These are phyloP conservation scores for Vitellaria paradoxa DNA, from an alignment of 179 eudicot species.

Conservation along the genomic window DNA sequence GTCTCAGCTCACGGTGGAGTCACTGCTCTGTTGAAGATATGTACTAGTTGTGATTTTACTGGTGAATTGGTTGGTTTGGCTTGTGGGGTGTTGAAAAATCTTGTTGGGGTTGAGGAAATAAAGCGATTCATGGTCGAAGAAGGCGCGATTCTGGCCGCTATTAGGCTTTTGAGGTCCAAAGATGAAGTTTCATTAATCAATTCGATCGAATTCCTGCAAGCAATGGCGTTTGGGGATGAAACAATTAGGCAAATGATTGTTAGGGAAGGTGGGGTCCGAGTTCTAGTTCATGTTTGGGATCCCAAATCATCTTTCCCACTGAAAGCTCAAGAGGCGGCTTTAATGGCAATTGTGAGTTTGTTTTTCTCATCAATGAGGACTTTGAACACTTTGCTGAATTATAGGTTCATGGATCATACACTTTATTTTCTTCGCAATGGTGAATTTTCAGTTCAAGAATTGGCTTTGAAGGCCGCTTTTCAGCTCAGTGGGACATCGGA, in stretches of 20 bases:
- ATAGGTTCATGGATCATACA: conserved; percentile 57
- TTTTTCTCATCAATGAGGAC: conserved; percentile 38
- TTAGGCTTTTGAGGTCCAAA: conserved; percentile 44
- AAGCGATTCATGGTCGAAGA: conserved; percentile 80
- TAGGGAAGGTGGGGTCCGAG: conserved; percentile 47
- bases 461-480: conserved; percentile 64
- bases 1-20: conserved; percentile 93
- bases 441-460: conserved; percentile 64
- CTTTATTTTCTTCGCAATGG: conserved; percentile 58
- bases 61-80: conserved; percentile 48
- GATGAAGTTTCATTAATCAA: conserved; percentile 54
- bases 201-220: conserved; percentile 61
- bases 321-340: conserved; percentile 56
- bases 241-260: conserved; percentile 38
- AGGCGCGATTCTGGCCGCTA: conserved; percentile 42
- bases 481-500: conserved; percentile 57
- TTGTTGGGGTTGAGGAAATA: conserved; percentile 74
- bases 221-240: conserved; percentile 55
- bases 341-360: conserved; percentile 53
- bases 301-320: conserved; percentile 46
- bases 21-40: conserved; percentile 47
- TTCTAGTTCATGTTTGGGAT: conserved; percentile 46
- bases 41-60: conserved; percentile 24
- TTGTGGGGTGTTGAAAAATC: conserved; percentile 75
- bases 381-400: conserved; percentile 40